Conservation (phyloP, 768 basidiomycete genomes). For the Collybia sp. region DNA sequence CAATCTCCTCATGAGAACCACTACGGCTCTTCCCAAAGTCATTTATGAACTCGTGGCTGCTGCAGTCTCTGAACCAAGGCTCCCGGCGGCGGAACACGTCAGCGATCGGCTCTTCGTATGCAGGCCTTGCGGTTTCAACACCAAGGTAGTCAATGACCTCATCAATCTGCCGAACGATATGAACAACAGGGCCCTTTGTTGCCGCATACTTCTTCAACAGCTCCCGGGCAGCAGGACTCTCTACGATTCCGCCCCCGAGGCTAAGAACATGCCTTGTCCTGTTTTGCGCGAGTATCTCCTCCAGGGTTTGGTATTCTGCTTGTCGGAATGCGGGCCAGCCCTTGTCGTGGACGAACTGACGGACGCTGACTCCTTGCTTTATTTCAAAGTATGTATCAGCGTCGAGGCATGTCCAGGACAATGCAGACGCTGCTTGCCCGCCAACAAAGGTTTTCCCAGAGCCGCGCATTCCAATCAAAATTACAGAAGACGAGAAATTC, state of each 20-base stretch:
- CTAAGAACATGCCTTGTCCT: constrained; percentile 71
- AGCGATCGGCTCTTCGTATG: constrained; percentile 82
- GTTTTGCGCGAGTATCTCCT: constrained; percentile 58
- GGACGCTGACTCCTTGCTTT: constrained; percentile 55
- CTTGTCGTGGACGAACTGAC: constrained; percentile 72
- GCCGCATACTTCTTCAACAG: constrained; percentile 62
- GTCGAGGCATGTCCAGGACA: constrained; percentile 74
- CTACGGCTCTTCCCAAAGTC: constrained; percentile 36
- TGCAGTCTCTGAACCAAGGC: constrained; percentile 84
- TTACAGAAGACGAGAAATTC: constrained; percentile 10
- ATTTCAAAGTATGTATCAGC: constrained; percentile 78
- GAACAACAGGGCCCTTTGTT: constrained; percentile 70
- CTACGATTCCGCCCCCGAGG: constrained; percentile 93
- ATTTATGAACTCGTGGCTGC: constrained; percentile 82
- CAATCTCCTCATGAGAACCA: constrained; percentile 53
- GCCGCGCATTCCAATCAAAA: constrained; percentile 76
- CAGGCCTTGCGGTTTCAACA: constrained; percentile 73
- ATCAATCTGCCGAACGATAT: constrained; percentile 74
- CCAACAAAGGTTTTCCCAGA: constrained; percentile 93
- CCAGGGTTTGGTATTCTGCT: constrained; percentile 67
- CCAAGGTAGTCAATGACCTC: constrained; percentile 82
- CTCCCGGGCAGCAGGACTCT: constrained; percentile 71
- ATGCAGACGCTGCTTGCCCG: constrained; percentile 62
- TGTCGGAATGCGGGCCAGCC: constrained; percentile 91
- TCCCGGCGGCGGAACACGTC: constrained; percentile 81